A percentile compares a stretch with the other conserved stretches of the same genome.
phyloP scores from a whole-genome alignment of 768 basidiomycete genomes.

The Trametes villosa region DNA sequence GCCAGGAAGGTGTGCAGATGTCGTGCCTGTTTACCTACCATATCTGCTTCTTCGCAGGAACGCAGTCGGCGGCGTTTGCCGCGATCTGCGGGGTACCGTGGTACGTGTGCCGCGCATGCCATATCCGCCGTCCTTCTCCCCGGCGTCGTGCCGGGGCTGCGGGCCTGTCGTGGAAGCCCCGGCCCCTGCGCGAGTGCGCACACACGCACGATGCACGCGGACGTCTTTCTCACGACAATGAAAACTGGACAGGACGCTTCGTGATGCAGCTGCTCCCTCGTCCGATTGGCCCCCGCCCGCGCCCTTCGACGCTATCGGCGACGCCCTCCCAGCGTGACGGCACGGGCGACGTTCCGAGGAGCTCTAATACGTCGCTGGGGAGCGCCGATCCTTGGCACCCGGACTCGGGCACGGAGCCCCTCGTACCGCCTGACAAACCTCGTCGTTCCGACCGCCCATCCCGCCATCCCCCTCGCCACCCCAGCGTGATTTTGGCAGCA shows the following conservation, averaged over 20 bases:
- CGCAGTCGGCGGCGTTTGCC: conserved; percentile 16
- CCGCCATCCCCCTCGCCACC: neutral
- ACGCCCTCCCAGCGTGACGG: conserved; percentile 10
- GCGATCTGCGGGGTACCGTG: conserved; percentile 8
- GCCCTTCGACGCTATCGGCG: conserved; percentile 20
- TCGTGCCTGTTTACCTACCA: conserved; percentile 22
- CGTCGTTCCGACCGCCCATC: neutral
- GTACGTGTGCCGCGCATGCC: conserved; percentile 15
- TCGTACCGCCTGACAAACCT: neutral
- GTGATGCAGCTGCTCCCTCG: conserved; percentile 21
- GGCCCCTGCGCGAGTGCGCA: neutral
- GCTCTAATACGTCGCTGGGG: neutral
- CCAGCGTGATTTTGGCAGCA: too few relatives aligned
- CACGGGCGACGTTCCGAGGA: conserved; percentile 9
- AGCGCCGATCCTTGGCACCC: conserved; percentile 15
- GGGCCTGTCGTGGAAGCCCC: conserved; percentile 8
- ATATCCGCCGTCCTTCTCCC: conserved; percentile 5
- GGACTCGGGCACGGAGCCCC: neutral
- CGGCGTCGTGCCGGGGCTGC: neutral
- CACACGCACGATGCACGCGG: conserved; percentile 13
- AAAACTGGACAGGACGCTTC: conserved; percentile 18
- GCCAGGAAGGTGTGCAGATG: conserved; percentile 8
- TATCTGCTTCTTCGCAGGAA: conserved; percentile 22
- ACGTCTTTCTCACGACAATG: conserved; percentile 20
- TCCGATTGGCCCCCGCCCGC: conserved; percentile 22